A percentile compares a stretch with the other conserved stretches of the same genome.
phyloP scores from a whole-genome alignment of 1,284 basidiomycete genomes.

The Flammula alnicola region DNA sequence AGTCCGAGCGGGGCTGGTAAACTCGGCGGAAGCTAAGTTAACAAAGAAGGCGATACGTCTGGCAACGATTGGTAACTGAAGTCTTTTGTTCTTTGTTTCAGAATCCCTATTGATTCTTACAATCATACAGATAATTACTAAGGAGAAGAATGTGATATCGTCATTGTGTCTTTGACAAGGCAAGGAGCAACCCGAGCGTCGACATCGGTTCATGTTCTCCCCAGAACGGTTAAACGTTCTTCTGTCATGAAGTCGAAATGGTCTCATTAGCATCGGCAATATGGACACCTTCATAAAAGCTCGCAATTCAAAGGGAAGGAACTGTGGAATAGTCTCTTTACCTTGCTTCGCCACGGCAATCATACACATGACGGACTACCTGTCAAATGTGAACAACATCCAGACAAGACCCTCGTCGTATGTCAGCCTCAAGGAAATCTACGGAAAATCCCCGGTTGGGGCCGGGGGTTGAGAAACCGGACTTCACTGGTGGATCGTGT shows the following conservation, averaged over 20 bases:
- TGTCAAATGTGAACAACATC: conserved; percentile 58
- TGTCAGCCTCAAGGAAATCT: conserved; percentile 41
- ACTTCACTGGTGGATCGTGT: too few relatives aligned
- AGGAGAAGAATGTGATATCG: conserved; percentile 71
- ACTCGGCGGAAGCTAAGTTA: conserved; percentile 39
- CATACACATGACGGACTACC: conserved; percentile 67
- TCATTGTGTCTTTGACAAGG: conserved; percentile 62
- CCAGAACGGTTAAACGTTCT: conserved; percentile 72
- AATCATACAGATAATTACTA: conserved; percentile 46
- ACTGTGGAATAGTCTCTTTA: conserved; percentile 57
- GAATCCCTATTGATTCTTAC: too few relatives aligned
- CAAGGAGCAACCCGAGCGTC: conserved; percentile 55
- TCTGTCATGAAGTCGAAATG: conserved; percentile 65
- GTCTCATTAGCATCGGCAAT: conserved; percentile 67
- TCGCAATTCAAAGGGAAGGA: conserved; percentile 47
- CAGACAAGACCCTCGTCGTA: conserved; percentile 42
- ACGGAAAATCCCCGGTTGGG: too few relatives aligned
- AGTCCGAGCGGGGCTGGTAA: conserved; percentile 54
- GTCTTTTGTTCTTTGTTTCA: too few relatives aligned
- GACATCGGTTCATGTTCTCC: conserved; percentile 71
- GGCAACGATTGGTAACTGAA: conserved; percentile 59
- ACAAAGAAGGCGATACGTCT: conserved; percentile 52
- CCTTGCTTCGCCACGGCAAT: conserved; percentile 40
- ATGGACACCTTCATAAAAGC: conserved; percentile 58
- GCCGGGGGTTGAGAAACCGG: too few relatives aligned